Percentiles rank a stretch among this genome's conserved stretches.
These are phyloP conservation scores for Zalaria obscura DNA, from an alignment of 2,329 filamentous ascomycete genomes.

Conservation along the genomic window DNA sequence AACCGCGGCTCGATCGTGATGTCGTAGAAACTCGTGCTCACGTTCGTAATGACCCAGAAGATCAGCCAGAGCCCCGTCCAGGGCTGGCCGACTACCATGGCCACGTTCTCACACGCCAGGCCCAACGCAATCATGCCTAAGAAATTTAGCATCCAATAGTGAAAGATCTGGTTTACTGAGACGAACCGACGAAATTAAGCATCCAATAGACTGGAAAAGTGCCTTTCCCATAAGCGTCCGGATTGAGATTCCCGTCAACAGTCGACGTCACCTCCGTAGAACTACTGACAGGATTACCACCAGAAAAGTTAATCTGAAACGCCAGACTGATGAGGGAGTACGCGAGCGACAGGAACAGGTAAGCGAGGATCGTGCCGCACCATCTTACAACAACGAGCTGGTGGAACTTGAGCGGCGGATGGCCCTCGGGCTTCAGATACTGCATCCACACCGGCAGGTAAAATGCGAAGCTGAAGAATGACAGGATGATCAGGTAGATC, in stretches of 20 bases:
- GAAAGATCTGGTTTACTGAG: slow-evolving; percentile 13
- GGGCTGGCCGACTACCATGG: slow-evolving; percentile 46
- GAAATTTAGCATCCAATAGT: slow-evolving; percentile 30
- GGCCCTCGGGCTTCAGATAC: slow-evolving; percentile 39
- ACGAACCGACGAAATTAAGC: slow-evolving; percentile 38
- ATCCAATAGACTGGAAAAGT: slow-evolving; percentile 43
- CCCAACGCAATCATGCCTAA: slow-evolving; percentile 49
- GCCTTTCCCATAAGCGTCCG: slow-evolving; percentile 41
- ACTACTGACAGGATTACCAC: slow-evolving; percentile 27
- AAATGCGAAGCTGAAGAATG: slow-evolving; percentile 53
- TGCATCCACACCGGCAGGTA: slow-evolving; percentile 48
- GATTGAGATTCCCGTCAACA: slow-evolving; percentile 31
- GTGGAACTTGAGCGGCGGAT: slow-evolving; percentile 42
- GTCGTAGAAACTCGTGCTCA: slow-evolving; percentile 44
- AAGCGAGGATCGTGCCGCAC: slow-evolving; percentile 39
- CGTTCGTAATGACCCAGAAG: slow-evolving; percentile 49
- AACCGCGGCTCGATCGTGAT: slow-evolving; percentile 45
- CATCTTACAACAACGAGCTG: slow-evolving; percentile 47
- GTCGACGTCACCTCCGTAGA: slow-evolving; percentile 22
- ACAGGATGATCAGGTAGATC: slow-evolving; percentile 54
- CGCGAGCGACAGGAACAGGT: slow-evolving; percentile 46
- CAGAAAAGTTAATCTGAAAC: slow-evolving; percentile 46
- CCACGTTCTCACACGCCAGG: slow-evolving; percentile 50
- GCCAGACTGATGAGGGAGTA: slow-evolving; percentile 51
- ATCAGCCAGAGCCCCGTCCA: slow-evolving; percentile 51